A percentile compares a stretch with the other conserved stretches of the same genome.
Conservation (phyloP, 495 filamentous ascomycete species). For the Evernia prunastri region DNA sequence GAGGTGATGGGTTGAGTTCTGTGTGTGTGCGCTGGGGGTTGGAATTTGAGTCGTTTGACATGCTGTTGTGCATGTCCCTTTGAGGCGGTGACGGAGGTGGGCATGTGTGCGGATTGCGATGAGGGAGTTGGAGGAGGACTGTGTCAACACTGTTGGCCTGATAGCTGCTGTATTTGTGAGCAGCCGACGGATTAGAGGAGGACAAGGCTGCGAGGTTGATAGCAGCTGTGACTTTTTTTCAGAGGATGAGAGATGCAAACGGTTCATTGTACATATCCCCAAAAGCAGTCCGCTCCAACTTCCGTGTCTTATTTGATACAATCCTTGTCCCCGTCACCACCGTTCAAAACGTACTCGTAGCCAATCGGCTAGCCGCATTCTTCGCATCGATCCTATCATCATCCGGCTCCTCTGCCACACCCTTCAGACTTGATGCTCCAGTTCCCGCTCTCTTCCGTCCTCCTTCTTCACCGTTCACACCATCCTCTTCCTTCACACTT, state of each 20-base stretch:
- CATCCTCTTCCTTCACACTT: conserved; percentile 37
- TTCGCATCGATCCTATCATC: conserved; percentile 90
- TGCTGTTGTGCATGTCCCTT: not conserved
- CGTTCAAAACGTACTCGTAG: conserved; percentile 87
- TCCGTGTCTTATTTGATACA: not conserved
- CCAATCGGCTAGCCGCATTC: conserved; percentile 89
- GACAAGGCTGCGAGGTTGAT: not conserved
- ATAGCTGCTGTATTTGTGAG: not conserved
- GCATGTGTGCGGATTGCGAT: too few relatives aligned
- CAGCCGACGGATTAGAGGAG: not conserved
- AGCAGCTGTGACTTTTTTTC: not conserved
- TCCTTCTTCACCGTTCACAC: conserved; percentile 35
- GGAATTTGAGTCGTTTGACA: too few relatives aligned
- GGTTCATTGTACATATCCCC: conserved; percentile 1
- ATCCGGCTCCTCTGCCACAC: conserved; percentile 78
- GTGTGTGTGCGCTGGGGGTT: not conserved
- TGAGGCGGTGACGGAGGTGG: not conserved
- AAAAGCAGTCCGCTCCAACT: not conserved
- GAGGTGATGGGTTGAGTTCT: not conserved
- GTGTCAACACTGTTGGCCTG: not conserved
- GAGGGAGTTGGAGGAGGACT: not conserved
- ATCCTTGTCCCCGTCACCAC: too few relatives aligned
- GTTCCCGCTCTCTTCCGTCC: conserved; percentile 57
- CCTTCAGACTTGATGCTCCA: conserved; percentile 46
- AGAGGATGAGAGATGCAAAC: not conserved